Conservation (phyloP, 2,329 filamentous ascomycete genomes). For the Diaporthe sp. region DNA sequence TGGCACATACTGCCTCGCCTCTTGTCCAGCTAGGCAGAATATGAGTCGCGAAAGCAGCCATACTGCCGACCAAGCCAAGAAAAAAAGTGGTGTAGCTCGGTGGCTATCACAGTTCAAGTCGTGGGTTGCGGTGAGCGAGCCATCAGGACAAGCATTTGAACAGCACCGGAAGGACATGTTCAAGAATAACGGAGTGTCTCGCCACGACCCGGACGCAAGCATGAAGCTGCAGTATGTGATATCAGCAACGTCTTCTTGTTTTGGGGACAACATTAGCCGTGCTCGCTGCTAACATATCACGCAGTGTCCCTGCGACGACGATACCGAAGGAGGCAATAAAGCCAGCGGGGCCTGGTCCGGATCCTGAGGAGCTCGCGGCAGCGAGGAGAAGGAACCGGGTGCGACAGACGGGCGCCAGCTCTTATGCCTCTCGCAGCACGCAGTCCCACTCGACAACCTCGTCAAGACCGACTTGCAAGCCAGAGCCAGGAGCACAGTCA, state of each 20-base stretch:
- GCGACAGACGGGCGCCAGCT: slow-evolving; percentile 38
- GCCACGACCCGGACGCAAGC: slow-evolving; percentile 57
- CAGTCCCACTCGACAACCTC: slow-evolving; percentile 53
- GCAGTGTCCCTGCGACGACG: slow-evolving; percentile 54
- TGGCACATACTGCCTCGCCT: neutral
- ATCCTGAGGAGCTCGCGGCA: slow-evolving; percentile 58
- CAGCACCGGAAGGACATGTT: slow-evolving; percentile 58
- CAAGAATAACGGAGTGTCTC: slow-evolving; percentile 57
- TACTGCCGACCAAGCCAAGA: slow-evolving; percentile 41
- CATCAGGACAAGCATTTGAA: slow-evolving; percentile 62
- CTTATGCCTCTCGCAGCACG: slow-evolving; percentile 45
- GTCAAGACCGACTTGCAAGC: slow-evolving; percentile 46
- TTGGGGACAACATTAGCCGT: too few species aligned
- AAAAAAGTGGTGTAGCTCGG: slow-evolving; percentile 46
- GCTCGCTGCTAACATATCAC: neutral
- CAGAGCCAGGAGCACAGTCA: slow-evolving; percentile 39
- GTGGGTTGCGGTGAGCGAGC: slow-evolving; percentile 63
- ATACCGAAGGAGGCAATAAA: slow-evolving; percentile 61
- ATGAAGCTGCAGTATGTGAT: slow-evolving; percentile 56
- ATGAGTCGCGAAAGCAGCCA: slow-evolving; percentile 16
- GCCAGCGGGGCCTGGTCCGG: slow-evolving; percentile 56
- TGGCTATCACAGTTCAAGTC: slow-evolving; percentile 60
- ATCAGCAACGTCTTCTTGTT: neutral
- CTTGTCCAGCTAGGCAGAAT: neutral
- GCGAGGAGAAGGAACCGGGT: slow-evolving; percentile 46